phyloP scores from a whole-genome alignment of 768 basidiomycete genomes.

The Tulasnella sp. region DNA sequence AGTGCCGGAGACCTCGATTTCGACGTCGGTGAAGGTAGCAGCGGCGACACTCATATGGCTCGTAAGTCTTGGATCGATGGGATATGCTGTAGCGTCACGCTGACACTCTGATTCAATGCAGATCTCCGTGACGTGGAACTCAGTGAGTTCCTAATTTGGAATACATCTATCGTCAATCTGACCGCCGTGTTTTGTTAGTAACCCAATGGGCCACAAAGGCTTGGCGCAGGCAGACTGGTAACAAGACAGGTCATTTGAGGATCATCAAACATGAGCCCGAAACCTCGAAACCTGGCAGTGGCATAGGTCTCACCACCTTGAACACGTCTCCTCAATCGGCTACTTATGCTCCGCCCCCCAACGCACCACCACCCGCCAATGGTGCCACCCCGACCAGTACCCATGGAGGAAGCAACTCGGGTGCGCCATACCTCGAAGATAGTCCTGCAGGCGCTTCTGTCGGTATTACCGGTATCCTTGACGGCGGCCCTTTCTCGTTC shows the following conservation, averaged over 20 bases:
- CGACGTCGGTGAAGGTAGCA: constrained; percentile 17
- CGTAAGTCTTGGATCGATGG: constrained; percentile 7
- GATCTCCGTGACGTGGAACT: constrained; percentile 18
- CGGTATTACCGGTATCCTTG: constrained; percentile 16
- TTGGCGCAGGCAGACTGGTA: constrained; percentile 13
- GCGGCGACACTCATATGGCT: constrained; percentile 14
- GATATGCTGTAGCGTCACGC: neutral
- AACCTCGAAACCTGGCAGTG: neutral
- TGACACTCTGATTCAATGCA: neutral
- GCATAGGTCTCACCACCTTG: neutral
- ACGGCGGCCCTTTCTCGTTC: constrained; percentile 9
- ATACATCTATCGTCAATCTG: neutral
- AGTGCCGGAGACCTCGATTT: constrained; percentile 15
- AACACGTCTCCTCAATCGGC: constrained; percentile 5
- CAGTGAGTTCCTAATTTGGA: neutral
- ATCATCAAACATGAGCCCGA: neutral
- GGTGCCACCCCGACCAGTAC: neutral
- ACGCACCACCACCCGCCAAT: neutral
- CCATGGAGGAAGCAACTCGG: too few species aligned
- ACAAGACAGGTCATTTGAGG: neutral
- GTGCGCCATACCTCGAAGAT: neutral
- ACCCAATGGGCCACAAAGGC: constrained; percentile 17
- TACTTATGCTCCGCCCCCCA: neutral
- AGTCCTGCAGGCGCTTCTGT: constrained; percentile 16
- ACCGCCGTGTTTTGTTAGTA: neutral